phyloP scores from a whole-genome alignment of 805 yeast species.

The Cyberlindnera xishuangbannaensis region DNA sequence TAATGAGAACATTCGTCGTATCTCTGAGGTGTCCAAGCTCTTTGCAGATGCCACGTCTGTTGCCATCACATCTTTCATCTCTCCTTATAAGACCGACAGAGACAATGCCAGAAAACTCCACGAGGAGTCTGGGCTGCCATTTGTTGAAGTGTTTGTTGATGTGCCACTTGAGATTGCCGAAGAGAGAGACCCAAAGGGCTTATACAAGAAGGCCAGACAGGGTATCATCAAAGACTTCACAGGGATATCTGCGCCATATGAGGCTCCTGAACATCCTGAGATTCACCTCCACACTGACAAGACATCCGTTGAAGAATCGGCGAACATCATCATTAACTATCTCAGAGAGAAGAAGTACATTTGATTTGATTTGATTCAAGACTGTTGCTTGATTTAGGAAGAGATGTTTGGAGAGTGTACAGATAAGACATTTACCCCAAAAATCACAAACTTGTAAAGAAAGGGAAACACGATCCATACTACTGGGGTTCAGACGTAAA shows the following conservation, averaged over 20 bases:
- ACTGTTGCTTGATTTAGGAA: too few species aligned
- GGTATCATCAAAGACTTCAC: conserved; percentile 93
- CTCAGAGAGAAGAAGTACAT: conserved; percentile 43
- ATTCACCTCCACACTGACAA: conserved; percentile 72
- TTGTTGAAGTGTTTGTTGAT: conserved; percentile 86
- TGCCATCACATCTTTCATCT: conserved; percentile 86
- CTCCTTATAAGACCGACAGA: conserved; percentile 86
- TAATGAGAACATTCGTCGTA: conserved; percentile 92
- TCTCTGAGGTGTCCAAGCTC: conserved; percentile 88
- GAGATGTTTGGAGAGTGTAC: too few species aligned
- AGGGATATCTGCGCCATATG: conserved; percentile 94
- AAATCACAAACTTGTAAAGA: too few species aligned
- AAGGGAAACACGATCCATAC: too few species aligned
- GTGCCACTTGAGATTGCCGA: conserved; percentile 95
- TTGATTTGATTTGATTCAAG: too few species aligned
- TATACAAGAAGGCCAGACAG: conserved; percentile 94
- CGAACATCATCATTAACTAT: conserved; percentile 63
- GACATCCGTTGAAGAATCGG: conserved; percentile 74
- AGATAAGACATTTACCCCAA: too few species aligned
- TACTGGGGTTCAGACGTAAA: too few species aligned
- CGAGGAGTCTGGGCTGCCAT: conserved; percentile 66
- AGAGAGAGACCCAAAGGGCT: conserved; percentile 94
- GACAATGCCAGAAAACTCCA: conserved; percentile 82
- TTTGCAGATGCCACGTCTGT: conserved; percentile 91
- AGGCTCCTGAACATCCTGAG: conserved; percentile 84